Base-by-base conservation (phyloP, 371 early-diverging fungal genomes). In the Mucor plumbeus region DNA sequence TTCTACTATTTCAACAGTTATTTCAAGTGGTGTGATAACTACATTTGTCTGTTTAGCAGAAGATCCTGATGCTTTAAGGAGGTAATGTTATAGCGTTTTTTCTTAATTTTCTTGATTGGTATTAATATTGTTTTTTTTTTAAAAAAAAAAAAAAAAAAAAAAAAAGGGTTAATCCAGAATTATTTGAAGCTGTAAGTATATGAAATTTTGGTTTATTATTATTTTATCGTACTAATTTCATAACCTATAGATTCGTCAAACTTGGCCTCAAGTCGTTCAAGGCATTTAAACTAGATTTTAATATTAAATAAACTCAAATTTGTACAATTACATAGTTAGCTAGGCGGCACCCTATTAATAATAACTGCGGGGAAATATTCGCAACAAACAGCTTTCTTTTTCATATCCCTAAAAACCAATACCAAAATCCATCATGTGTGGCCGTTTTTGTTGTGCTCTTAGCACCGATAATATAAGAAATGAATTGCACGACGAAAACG, bases 11-110 rank as follows among this genome's bases (percentile, higher is more conserved):
- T 84, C 87, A 44, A 88, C 87, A 35, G 92, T 91, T 43, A 87
- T 95, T 41, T 88, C 90, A 50, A 88, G 91, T 64, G 94, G 94
- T 26, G 87, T 90, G 1, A 84, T 90, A 3, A 90, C 95, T 4
- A 91, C 92, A 0, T 94, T 94, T 80, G 94, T 95, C 1, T 91
- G 92, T 55, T 70, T 95, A 19, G 92, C 94, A 9, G 95, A 94
- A 67, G 94, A 93, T 72, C 95, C 94, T 17, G 85, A 89, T 21
- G 86, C 88, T 39, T 79, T 75, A 44, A 74, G 72, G 71, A 76
- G 80, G 80, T 80, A 71, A 13, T 35, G 13, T 41, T 35, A 36
- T 31, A 26, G 50, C 35, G 10, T n/a, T 33, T 38, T 21, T 26
- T 17, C 26, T 54, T 7, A 31, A 35, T 43, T 54, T 59, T 39